Evolutionary conservation across 306 rosid species (phyloP).

Genomic region (Quercus cerris): DNA sequence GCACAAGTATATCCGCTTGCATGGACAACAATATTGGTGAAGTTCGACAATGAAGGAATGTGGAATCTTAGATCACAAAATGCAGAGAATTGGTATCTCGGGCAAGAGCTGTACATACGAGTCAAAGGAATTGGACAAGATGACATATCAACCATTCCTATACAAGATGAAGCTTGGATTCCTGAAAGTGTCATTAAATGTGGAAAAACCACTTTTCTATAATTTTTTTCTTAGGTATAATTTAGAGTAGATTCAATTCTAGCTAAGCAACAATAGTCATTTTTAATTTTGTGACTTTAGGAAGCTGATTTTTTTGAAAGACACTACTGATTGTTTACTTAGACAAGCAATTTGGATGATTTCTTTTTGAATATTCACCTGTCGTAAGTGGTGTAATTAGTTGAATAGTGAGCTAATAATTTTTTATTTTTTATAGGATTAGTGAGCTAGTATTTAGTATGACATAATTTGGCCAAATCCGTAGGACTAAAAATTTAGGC

Average conservation of each 20-base stretch:
- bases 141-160: neutral
- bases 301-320: too few species aligned
- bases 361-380: too few species aligned
- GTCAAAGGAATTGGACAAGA: conserved; percentile 1
- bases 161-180: neutral
- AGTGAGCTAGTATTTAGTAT: too few species aligned
- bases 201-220: neutral
- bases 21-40: neutral
- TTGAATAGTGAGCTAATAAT: too few species aligned
- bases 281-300: neutral
- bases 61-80: conserved; percentile 2
- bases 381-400: too few species aligned
- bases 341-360: neutral
- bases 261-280: neutral
- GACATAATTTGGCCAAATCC: too few species aligned
- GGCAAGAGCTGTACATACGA: neutral
- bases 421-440: too few species aligned
- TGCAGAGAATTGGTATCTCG: neutral
- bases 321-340: neutral
- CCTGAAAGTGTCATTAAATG: neutral
- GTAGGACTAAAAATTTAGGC: too few species aligned
- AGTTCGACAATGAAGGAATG: neutral
- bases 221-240: neutral
- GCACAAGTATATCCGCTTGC: neutral
- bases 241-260: neutral